These are phyloP conservation scores for Amaranthus cruentus DNA, from an alignment of 148 eudicot species.

Conservation along the genomic window DNA sequence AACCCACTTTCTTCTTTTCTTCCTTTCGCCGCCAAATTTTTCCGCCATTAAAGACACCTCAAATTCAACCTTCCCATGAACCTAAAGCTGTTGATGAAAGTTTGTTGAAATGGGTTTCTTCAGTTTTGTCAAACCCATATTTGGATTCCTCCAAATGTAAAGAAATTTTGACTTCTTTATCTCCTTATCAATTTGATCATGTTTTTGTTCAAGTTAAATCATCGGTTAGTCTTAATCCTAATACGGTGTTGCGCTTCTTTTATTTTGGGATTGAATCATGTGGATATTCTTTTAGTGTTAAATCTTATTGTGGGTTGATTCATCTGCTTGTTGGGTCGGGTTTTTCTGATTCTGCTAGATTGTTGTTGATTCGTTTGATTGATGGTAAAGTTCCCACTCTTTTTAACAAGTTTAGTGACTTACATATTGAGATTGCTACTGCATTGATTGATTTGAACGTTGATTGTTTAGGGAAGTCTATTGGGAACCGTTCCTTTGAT, in stretches of 20 bases:
- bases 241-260: constrained; percentile 54
- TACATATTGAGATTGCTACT: constrained; percentile 63
- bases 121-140: constrained; percentile 48
- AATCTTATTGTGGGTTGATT: constrained; percentile 69
- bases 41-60: constrained; percentile 17
- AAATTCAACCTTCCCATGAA: constrained; percentile 15
- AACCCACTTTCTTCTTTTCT: constrained; percentile 27
- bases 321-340: constrained; percentile 52
- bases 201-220: constrained; percentile 36
- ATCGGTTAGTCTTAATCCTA: constrained; percentile 50
- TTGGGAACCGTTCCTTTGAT: constrained; percentile 46
- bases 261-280: constrained; percentile 39
- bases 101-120: constrained; percentile 44
- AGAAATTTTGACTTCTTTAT: constrained; percentile 45
- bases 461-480: constrained; percentile 16
- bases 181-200: constrained; percentile 58
- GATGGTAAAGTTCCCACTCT: constrained; percentile 51
- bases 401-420: constrained; percentile 26
- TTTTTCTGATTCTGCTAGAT: constrained; percentile 51
- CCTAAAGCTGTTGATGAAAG: constrained; percentile 26
- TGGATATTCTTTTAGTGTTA: constrained; percentile 54
- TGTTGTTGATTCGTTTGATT: constrained; percentile 62
- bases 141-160: constrained; percentile 52
- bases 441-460: constrained; percentile 42
- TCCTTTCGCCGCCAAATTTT: constrained; percentile 16